phyloP scores from a whole-genome alignment of 139 green algal species.

The Chlorella sp. region DNA sequence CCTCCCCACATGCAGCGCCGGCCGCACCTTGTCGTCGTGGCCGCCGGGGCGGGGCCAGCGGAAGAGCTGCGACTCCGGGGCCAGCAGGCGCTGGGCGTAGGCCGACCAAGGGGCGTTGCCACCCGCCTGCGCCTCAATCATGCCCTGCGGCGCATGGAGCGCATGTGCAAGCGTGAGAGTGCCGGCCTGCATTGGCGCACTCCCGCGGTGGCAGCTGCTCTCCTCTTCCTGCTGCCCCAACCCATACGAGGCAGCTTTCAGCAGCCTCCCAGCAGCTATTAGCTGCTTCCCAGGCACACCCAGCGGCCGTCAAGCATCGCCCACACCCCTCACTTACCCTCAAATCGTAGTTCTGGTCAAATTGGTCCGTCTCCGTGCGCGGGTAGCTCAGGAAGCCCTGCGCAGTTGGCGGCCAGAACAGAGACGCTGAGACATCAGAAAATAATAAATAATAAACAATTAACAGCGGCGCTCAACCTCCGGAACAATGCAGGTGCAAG shows the following conservation, averaged over 20 bases:
- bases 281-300: too few relatives aligned
- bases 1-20: too few relatives aligned
- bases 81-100: conserved; percentile 61
- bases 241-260: too few relatives aligned
- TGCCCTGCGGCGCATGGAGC: conserved; percentile 52
- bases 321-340: conserved; percentile 36
- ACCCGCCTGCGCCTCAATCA: conserved; percentile 62
- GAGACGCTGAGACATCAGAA: neutral
- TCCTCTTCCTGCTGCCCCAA: too few relatives aligned
- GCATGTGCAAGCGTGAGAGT: too few relatives aligned
- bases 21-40: conserved; percentile 75
- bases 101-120: conserved; percentile 61
- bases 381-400: conserved; percentile 95
- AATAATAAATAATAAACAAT: too few relatives aligned
- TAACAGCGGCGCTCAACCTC: too few relatives aligned
- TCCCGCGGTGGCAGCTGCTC: too few relatives aligned
- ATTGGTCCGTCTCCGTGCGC: conserved; percentile 95
- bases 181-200: too few relatives aligned
- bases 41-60: conserved; percentile 72
- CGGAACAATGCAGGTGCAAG: too few relatives aligned
- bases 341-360: conserved; percentile 79
- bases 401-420: neutral
- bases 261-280: too few relatives aligned
- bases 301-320: too few relatives aligned
- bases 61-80: conserved; percentile 65